Conservation (phyloP, 73 alveolate genomes). For the Durusdinium trenchii region DNA sequence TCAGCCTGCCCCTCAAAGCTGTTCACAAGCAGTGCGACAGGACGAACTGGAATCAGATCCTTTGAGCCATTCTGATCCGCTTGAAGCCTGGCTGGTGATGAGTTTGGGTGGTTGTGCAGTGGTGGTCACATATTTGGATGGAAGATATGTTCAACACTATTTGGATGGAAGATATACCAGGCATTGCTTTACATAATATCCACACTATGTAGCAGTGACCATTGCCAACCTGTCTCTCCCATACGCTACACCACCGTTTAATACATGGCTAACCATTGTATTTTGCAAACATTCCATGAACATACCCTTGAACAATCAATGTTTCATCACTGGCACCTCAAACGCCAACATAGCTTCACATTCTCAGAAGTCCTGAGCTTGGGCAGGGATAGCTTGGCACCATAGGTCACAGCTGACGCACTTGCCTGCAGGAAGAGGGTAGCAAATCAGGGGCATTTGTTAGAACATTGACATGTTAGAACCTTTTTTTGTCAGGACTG, state of each 20-base stretch:
- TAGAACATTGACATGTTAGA: neutral
- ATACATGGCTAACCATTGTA: no score
- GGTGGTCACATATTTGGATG: no score
- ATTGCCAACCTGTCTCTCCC: no score
- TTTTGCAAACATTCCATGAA: no score
- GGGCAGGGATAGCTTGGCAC: neutral
- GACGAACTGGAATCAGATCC: conserved; percentile 28
- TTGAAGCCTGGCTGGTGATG: conserved; percentile 11
- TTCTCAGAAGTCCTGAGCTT: neutral
- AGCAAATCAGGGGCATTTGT: neutral
- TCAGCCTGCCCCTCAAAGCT: conserved; percentile 11
- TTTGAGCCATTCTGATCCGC: neutral
- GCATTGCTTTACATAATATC: no score
- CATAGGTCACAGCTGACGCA: neutral
- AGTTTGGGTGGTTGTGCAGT: neutral
- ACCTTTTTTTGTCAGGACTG: neutral
- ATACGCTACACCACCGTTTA: no score
- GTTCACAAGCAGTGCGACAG: conserved; percentile 20
- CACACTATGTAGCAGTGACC: no score
- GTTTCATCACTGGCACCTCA: neutral
- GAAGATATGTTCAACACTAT: no score
- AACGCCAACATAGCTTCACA: neutral
- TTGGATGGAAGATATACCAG: no score
- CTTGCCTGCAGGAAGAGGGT: neutral
- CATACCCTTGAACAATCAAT: no score